These are phyloP conservation scores for Cladophialophora psammophila DNA, from an alignment of 2,329 filamentous ascomycete species.

Conservation along the genomic window DNA sequence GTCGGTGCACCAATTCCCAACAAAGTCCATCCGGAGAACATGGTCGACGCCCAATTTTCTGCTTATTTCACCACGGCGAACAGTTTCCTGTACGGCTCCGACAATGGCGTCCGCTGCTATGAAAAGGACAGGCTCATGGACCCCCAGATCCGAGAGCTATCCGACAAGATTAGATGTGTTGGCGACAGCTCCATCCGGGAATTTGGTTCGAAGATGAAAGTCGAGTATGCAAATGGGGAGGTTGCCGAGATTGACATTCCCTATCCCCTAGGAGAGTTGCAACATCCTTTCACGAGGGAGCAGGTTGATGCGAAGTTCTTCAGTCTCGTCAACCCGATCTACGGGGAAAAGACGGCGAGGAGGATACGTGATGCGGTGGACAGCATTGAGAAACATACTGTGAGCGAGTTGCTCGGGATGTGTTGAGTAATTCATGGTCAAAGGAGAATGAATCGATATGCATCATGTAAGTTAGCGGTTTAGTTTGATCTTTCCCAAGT, in stretches of 20 bases:
- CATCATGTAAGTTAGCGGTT: background rate
- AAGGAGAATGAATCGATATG: background rate
- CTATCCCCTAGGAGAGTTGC: conserved; percentile 36
- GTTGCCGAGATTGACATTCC: conserved; percentile 32
- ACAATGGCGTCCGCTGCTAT: conserved; percentile 30
- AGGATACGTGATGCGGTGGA: conserved; percentile 35
- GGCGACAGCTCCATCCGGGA: conserved; percentile 29
- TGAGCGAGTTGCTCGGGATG: conserved; percentile 30
- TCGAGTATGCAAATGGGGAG: conserved; percentile 35
- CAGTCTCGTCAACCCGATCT: conserved; percentile 30
- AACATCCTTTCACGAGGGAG: conserved; percentile 38
- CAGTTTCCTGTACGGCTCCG: conserved; percentile 35
- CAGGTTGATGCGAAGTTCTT: conserved; percentile 38
- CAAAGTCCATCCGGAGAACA: conserved; percentile 47
- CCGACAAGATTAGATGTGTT: conserved; percentile 35
- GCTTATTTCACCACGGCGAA: conserved; percentile 47
- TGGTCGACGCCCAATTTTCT: conserved; percentile 48
- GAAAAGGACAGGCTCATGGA: conserved; percentile 30
- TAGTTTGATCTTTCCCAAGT: conserved; percentile 9
- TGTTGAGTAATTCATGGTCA: conserved; percentile 4
- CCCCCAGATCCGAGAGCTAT: conserved; percentile 27
- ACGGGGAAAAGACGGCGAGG: conserved; percentile 25
- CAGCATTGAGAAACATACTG: conserved; percentile 38
- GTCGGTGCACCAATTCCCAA: conserved; percentile 47
- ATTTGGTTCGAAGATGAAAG: conserved; percentile 31